Percentiles rank a stretch among this genome's conserved stretches.
Evolutionary conservation across 2,329 filamentous ascomycete species (phyloP).

Genomic region (Elsinoe batatas): DNA sequence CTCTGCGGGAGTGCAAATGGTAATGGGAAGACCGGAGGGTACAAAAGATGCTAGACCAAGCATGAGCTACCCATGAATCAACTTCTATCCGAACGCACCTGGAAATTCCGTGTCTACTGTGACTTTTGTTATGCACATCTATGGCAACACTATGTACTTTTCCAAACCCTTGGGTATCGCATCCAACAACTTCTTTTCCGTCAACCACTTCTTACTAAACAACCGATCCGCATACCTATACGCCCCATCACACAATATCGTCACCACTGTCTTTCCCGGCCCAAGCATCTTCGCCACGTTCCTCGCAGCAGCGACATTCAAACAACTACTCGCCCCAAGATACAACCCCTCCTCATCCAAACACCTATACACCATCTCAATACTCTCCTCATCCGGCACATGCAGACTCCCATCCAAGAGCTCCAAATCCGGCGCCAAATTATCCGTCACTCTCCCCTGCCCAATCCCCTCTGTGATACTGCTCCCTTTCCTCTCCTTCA

Average conservation of each 20-base stretch:
- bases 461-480: constrained; percentile 98
- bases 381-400: constrained; percentile 86
- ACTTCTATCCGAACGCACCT: neutral
- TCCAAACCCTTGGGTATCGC: constrained; percentile 76
- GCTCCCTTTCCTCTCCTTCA: constrained; percentile 70
- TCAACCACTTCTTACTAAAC: constrained; percentile 85
- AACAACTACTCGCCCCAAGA: constrained; percentile 80
- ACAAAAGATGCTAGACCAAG: neutral
- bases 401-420: constrained; percentile 75
- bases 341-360: constrained; percentile 94
- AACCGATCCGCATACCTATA: constrained; percentile 91
- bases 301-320: constrained; percentile 93
- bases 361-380: constrained; percentile 95
- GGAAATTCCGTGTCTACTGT: neutral
- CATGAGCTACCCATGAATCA: neutral
- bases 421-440: constrained; percentile 73
- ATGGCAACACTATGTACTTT: constrained; percentile 91
- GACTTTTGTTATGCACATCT: constrained; percentile 14
- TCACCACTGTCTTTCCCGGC: constrained; percentile 82
- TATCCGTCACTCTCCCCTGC: constrained; percentile 93
- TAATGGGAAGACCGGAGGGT: neutral
- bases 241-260: constrained; percentile 89
- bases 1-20: neutral
- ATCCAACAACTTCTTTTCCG: constrained; percentile 69
- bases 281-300: constrained; percentile 88